Conservation (phyloP, 768 basidiomycete genomes). For the Naematelia encephala region DNA sequence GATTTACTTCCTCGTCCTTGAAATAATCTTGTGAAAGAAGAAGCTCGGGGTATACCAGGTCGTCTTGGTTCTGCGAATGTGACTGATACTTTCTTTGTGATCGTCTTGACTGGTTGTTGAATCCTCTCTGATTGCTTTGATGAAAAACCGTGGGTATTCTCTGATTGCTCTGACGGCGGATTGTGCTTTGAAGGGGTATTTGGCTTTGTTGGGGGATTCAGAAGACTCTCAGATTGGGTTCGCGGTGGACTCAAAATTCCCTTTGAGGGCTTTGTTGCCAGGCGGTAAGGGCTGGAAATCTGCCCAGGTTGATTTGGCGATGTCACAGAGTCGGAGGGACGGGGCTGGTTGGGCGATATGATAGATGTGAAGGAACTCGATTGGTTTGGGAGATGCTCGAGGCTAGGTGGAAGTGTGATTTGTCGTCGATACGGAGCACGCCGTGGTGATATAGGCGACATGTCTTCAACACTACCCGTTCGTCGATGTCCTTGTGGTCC, state of each 20-base stretch:
- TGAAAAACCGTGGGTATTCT: no score
- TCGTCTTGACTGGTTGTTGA: neutral
- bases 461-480: slow-evolving; percentile 2
- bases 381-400: neutral
- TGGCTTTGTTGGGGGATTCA: no score
- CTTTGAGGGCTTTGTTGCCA: no score
- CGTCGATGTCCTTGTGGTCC: slow-evolving; percentile 6
- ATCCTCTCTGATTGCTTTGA: no score
- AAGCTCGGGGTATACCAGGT: slow-evolving; percentile 8
- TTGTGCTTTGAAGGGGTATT: no score
- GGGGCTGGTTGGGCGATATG: slow-evolving; percentile 4
- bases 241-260: no score
- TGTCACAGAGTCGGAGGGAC: no score
- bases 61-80: neutral
- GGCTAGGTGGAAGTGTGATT: slow-evolving; percentile 5
- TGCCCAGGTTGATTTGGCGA: no score
- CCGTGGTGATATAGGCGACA: neutral
- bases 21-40: slow-evolving; percentile 13
- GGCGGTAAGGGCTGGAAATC: no score
- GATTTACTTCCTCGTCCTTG: neutral
- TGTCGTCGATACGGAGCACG: slow-evolving; percentile 12
- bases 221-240: no score
- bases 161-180: no score
- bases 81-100: neutral
- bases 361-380: no score